Percentiles rank a stretch among this genome's conserved stretches.
These are phyloP conservation scores for Aspergillus saccharolyticus DNA, from an alignment of 495 filamentous ascomycete genomes.

Conservation along the genomic window DNA sequence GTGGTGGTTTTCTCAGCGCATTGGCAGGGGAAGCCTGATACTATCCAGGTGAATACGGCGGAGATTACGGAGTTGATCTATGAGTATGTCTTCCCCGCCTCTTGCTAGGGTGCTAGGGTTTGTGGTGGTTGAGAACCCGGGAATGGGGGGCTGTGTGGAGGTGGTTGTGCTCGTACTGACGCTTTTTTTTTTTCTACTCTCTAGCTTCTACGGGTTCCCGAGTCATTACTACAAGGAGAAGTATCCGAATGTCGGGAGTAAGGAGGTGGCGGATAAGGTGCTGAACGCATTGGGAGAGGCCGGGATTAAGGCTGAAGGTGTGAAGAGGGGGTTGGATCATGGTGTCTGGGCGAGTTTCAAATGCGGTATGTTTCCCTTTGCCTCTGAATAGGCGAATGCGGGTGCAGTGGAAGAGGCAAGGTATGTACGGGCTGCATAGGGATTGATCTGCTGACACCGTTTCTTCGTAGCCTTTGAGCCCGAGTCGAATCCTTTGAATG, in stretches of 20 bases:
- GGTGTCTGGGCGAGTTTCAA: conserved; percentile 75
- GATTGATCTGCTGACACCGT: background rate
- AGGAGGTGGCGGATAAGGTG: conserved; percentile 61
- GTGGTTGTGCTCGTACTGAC: too few species aligned
- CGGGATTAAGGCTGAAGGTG: conserved; percentile 59
- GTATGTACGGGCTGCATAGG: too few species aligned
- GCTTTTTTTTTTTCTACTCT: too few species aligned
- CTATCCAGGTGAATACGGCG: conserved; percentile 67
- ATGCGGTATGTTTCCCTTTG: conserved; percentile 42
- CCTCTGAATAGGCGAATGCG: background rate
- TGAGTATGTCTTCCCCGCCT: conserved; percentile 57
- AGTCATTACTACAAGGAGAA: conserved; percentile 53
- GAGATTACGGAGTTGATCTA: conserved; percentile 72
- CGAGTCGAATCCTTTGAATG: conserved; percentile 65
- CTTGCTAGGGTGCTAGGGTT: background rate
- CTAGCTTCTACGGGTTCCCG: conserved; percentile 76
- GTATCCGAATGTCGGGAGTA: conserved; percentile 65
- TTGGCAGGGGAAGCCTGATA: conserved; percentile 61
- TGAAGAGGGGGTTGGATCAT: conserved; percentile 71
- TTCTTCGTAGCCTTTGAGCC: conserved; percentile 55
- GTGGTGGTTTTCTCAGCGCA: conserved; percentile 85
- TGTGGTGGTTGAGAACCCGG: too few species aligned
- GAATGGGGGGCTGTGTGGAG: too few species aligned
- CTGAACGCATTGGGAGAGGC: conserved; percentile 52
- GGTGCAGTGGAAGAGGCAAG: too few species aligned